Evolutionary conservation across 495 filamentous ascomycete genomes (phyloP).

Genomic region (Talaromyces adpressus): DNA sequence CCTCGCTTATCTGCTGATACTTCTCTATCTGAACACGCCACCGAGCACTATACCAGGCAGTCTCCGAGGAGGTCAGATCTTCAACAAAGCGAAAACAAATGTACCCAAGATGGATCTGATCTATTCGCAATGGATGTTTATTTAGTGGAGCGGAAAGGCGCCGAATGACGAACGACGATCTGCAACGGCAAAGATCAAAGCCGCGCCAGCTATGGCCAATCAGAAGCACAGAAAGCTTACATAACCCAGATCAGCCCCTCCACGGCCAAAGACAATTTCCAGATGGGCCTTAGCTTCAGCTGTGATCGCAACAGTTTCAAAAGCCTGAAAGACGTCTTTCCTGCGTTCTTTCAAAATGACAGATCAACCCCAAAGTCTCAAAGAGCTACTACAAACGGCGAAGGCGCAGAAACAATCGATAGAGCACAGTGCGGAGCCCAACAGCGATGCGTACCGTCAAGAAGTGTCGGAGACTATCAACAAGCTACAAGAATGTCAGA

Average conservation of each 20-base stretch:
- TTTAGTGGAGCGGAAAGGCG: not conserved
- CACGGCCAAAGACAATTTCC: not conserved
- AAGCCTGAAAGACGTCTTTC: not conserved
- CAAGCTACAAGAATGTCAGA: conserved; percentile 65
- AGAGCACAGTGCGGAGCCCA: conserved; percentile 43
- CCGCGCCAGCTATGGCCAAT: not conserved
- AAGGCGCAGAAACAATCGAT: conserved; percentile 45
- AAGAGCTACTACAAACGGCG: conserved; percentile 48
- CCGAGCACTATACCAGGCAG: too few species aligned
- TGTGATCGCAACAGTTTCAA: not conserved
- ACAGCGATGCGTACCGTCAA: conserved; percentile 55
- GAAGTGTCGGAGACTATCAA: conserved; percentile 59
- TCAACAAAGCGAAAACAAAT: too few species aligned
- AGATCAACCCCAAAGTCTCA: conserved; percentile 57
- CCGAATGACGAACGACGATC: not conserved
- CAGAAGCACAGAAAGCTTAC: not conserved
- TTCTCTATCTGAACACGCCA: too few species aligned
- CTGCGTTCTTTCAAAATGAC: conserved; percentile 17
- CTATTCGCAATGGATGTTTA: not conserved
- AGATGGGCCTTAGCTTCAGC: not conserved
- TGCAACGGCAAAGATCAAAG: not conserved
- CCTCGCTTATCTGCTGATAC: not conserved
- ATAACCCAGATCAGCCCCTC: not conserved
- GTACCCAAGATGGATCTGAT: not conserved
- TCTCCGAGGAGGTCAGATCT: too few species aligned